phyloP scores from a whole-genome alignment of 805 yeast genomes.

The Ogataea ganodermae region DNA sequence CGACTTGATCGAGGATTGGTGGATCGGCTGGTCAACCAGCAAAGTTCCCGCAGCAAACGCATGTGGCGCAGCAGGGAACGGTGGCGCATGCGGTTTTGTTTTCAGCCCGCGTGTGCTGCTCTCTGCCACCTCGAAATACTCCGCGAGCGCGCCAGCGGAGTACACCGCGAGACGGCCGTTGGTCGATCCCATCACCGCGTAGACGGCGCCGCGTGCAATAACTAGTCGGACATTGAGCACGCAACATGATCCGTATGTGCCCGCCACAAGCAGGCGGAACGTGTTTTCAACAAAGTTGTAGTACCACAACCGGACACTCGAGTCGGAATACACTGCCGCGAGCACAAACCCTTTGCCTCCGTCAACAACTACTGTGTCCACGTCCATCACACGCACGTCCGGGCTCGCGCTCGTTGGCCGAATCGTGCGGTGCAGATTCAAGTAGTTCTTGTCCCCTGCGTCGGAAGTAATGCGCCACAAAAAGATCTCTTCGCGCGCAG shows the following conservation, averaged over 20 bases:
- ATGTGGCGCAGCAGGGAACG: not conserved
- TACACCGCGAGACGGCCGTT: slow-evolving; percentile 78
- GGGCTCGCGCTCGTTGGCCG: slow-evolving; percentile 61
- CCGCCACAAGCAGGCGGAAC: slow-evolving; percentile 49
- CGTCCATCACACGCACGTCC: slow-evolving; percentile 90
- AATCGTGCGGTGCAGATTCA: slow-evolving; percentile 52
- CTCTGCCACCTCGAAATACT: slow-evolving; percentile 13
- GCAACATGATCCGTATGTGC: slow-evolving; percentile 73
- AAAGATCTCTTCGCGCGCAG: slow-evolving; percentile 86
- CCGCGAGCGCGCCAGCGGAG: slow-evolving; percentile 36
- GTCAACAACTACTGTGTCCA: slow-evolving; percentile 50
- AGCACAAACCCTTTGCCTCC: slow-evolving; percentile 48
- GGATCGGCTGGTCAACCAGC: slow-evolving; percentile 53
- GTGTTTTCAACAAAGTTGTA: slow-evolving; percentile 40
- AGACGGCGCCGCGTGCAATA: slow-evolving; percentile 28
- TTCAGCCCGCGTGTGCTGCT: not conserved
- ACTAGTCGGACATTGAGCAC: slow-evolving; percentile 61
- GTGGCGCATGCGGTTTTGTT: not conserved
- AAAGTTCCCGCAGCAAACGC: slow-evolving; percentile 15
- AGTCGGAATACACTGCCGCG: slow-evolving; percentile 82
- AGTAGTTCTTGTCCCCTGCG: slow-evolving; percentile 32
- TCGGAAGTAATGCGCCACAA: slow-evolving; percentile 65
- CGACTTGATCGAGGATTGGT: slow-evolving; percentile 83
- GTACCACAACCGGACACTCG: slow-evolving; percentile 67
- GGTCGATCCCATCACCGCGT: slow-evolving; percentile 66